Evolutionary conservation across 768 basidiomycete species (phyloP).

Genomic region (Chiua virens): DNA sequence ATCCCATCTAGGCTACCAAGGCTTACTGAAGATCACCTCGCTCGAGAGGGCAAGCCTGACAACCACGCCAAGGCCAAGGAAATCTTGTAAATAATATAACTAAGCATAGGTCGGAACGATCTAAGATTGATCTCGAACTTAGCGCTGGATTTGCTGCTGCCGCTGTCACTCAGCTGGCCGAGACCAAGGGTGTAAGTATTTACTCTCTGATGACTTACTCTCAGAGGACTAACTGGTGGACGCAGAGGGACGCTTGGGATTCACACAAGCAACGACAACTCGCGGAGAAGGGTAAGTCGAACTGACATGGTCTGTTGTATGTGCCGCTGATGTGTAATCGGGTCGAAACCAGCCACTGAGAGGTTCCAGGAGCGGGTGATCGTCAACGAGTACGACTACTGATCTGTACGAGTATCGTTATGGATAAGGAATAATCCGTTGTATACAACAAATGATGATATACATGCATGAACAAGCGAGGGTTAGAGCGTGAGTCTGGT

Average conservation of each 20-base stretch:
- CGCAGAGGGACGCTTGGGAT: not conserved
- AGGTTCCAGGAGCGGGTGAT: no score
- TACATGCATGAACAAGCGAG: no score
- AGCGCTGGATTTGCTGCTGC: constrained; percentile 9
- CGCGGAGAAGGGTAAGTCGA: not conserved
- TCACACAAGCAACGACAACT: not conserved
- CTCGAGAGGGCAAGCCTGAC: constrained; percentile 16
- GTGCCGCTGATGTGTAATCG: no score
- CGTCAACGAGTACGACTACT: no score
- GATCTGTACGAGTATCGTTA: no score
- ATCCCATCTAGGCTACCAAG: constrained; percentile 13
- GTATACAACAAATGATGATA: no score
- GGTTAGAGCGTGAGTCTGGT: no score
- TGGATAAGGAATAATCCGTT: no score
- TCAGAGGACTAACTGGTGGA: not conserved
- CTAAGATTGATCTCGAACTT: not conserved
- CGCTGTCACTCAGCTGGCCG: constrained; percentile 2
- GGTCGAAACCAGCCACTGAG: no score
- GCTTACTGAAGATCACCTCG: constrained; percentile 17
- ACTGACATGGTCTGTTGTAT: no score
- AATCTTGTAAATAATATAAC: constrained; percentile 10
- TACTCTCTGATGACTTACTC: no score
- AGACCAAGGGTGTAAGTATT: constrained; percentile 16
- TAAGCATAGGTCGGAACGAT: not conserved
- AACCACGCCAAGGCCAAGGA: constrained; percentile 24